Percentiles rank a stretch among this genome's conserved stretches.
Evolutionary conservation across 257 asterid genomes (phyloP).

Genomic region (Solanum piurae): DNA sequence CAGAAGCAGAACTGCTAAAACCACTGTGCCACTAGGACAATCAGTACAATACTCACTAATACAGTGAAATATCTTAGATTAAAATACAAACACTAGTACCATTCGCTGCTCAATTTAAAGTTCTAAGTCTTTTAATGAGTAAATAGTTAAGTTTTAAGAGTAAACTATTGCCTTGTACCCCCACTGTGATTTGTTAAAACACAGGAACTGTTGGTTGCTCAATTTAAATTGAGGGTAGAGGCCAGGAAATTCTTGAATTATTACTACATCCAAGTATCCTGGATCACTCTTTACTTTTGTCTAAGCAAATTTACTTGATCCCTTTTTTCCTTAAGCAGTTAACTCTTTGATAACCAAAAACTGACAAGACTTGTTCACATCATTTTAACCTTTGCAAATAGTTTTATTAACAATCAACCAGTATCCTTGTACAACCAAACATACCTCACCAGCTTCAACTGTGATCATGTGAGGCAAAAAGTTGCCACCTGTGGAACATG

Average conservation of each 20-base stretch:
- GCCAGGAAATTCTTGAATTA: not conserved
- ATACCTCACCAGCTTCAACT: conserved; percentile 68
- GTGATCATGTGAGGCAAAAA: conserved; percentile 58
- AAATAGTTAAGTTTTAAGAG: not conserved
- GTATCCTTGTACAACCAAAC: not conserved
- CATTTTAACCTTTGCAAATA: not conserved
- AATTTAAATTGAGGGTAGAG: not conserved
- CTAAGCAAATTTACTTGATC: not conserved
- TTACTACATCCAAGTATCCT: not conserved
- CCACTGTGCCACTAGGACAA: not conserved
- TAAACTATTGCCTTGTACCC: not conserved
- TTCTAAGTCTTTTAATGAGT: not conserved
- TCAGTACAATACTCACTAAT: not conserved
- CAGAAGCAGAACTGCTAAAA: not conserved
- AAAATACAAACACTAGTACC: not conserved
- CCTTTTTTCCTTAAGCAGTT: not conserved
- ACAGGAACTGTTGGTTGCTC: not conserved
- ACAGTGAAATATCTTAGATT: not conserved
- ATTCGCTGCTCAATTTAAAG: not conserved
- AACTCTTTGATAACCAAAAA: not conserved
- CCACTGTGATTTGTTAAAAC: not conserved
- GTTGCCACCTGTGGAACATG: conserved; percentile 53
- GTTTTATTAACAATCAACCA: not conserved
- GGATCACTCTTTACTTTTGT: not conserved
- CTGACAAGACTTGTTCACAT: not conserved